phyloP scores from a whole-genome alignment of 257 asterid genomes.

The Jacaranda mimosifolia region DNA sequence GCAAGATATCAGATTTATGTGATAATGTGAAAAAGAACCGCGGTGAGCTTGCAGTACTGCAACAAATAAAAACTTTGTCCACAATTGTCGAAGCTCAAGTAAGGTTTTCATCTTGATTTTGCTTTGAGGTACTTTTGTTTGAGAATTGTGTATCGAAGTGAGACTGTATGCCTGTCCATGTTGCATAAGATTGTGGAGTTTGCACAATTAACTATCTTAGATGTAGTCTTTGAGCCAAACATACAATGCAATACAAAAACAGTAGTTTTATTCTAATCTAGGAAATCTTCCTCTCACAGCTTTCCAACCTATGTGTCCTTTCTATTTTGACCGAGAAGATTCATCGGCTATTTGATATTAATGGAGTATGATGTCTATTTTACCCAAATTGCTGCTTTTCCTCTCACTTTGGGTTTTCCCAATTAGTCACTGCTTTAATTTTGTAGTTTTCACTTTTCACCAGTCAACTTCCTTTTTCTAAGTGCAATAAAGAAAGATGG shows the following conservation, averaged over 20 bases:
- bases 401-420: not conserved
- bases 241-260: not conserved
- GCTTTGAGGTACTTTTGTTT: not conserved
- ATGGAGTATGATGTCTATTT: constrained; percentile 14
- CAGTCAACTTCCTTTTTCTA: not conserved
- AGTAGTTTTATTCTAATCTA: not conserved
- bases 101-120: constrained; percentile 34
- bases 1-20: constrained; percentile 60
- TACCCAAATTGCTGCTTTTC: not conserved
- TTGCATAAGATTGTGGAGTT: not conserved
- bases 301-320: not conserved
- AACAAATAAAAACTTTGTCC: constrained; percentile 46
- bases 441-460: not conserved
- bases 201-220: not conserved
- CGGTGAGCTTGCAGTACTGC: constrained; percentile 53
- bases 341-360: not conserved
- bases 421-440: not conserved
- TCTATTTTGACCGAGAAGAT: not conserved
- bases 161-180: not conserved
- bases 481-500: not conserved
- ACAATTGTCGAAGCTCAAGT: constrained; percentile 73
- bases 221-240: not conserved
- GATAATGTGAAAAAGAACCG: constrained; percentile 56
- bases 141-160: not conserved
- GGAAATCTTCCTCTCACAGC: constrained; percentile 3